Conservation (phyloP, 164 flowering plant genomes). For the Chloranthus sessilifolius region DNA sequence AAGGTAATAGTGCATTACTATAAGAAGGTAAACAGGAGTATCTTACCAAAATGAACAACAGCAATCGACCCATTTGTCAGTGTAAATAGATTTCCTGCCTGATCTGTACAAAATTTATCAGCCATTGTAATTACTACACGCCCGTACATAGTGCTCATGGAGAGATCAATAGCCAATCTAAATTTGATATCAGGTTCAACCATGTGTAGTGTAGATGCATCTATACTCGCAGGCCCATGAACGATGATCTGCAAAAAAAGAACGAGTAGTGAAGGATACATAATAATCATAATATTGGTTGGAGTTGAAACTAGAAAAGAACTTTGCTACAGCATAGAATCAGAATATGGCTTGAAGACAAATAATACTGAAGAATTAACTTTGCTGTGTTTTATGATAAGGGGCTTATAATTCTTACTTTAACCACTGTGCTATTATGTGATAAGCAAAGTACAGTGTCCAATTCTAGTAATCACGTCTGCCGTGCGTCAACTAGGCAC, state of each 20-base stretch:
- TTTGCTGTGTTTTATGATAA: background rate
- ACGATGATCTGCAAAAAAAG: constrained; percentile 31
- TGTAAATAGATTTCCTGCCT: constrained; percentile 40
- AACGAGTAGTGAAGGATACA: background rate
- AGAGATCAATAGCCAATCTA: constrained; percentile 30
- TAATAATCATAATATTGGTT: background rate
- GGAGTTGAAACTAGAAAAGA: background rate
- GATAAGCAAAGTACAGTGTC: too few species aligned
- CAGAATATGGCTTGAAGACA: background rate
- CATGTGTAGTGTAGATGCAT: constrained; percentile 32
- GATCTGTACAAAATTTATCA: constrained; percentile 42
- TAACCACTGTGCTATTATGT: background rate
- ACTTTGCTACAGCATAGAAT: background rate
- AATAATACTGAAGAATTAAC: background rate
- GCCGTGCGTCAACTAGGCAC: too few species aligned
- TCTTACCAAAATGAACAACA: constrained; percentile 42
- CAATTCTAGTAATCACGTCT: too few species aligned
- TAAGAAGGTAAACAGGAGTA: too few species aligned
- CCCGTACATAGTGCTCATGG: constrained; percentile 22
- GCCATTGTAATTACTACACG: constrained; percentile 40
- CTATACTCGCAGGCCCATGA: constrained; percentile 35
- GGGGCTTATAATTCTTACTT: background rate
- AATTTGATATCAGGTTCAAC: constrained; percentile 31
- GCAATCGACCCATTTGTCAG: constrained; percentile 35
- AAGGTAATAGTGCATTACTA: too few species aligned